Evolutionary conservation across 2,329 filamentous ascomycete species (phyloP), one percentile per base, ranked within the genome.

Genomic region (Coniochaeta hoffmannii): DNA sequence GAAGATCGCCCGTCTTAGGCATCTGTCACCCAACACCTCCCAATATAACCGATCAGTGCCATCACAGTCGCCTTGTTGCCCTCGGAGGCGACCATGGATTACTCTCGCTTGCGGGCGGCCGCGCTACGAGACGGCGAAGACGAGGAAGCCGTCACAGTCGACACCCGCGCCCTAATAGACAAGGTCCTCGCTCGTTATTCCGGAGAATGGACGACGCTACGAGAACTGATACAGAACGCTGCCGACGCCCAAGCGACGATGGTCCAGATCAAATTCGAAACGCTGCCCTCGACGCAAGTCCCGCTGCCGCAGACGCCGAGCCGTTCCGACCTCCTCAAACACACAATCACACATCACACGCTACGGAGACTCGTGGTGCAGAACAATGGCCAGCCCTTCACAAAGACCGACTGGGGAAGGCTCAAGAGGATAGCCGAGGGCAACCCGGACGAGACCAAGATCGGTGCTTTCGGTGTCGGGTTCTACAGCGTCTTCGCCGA

Each of bases 401-500:
- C 85, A 53, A 82, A 88, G 64, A 95, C 91, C 17, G 94, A 99
- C 71, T 99, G 94, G 94, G 85, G 86, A 49, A 83, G 94, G 54
- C 70, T 99, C 61, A 97, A 97, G 77, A 86, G 93, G 58, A 99
- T 99, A 60, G 95, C 94, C n/a, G 94, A 99, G 70, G 95, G 94
- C 50, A 99, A 99, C 66, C 94, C 94, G 0, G 94, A 99, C 69
- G 94, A 99, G 73, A 97, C 92, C 50, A 99, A 99, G 76, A 99
- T 99, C 64, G 94, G 94, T 55, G 95, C 94, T 3, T 99, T 99
- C 69, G 94, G 94, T 62, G 94, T 99, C 31, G 94, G 94, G 2
- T 99, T 99, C 74, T 99, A 99, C 78, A 96, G 90, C 69, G 93
- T 97, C 36, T 99, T 99, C 69, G 90, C 94, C 59, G 94, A 99